Conservation (phyloP, 164 flowering plant genomes). For the Amborella trichopoda region DNA sequence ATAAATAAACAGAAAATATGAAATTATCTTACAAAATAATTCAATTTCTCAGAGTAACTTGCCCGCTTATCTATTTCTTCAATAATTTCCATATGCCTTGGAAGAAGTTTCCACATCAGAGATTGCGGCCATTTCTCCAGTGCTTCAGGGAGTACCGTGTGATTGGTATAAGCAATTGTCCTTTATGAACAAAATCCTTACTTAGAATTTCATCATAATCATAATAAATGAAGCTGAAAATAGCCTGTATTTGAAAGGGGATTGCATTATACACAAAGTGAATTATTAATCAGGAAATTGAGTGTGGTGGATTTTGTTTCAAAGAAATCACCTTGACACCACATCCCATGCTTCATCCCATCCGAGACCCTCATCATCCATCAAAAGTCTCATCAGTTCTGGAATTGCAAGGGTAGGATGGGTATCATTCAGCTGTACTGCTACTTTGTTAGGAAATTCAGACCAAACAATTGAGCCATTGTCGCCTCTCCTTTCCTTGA, state of each 20-base stretch:
- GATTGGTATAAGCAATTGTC: conserved; percentile 96
- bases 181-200: conserved; percentile 33
- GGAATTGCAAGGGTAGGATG: conserved; percentile 99
- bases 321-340: conserved; percentile 61
- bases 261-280: too few relatives aligned
- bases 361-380: conserved; percentile 95
- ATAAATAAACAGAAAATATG: too few relatives aligned
- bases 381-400: conserved; percentile 83
- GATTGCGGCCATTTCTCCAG: conserved; percentile 96
- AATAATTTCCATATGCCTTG: conserved; percentile 95
- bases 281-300: too few relatives aligned
- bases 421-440: conserved; percentile 93
- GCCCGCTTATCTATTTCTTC: conserved; percentile 92
- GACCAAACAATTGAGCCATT: conserved; percentile 54
- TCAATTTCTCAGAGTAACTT: background rate
- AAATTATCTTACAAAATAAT: background rate
- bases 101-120: conserved; percentile 95
- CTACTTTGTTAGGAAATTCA: conserved; percentile 84
- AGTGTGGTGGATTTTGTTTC: too few relatives aligned
- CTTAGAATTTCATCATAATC: background rate
- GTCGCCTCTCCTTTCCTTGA: conserved; percentile 68
- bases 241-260: too few relatives aligned
- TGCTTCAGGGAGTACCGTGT: conserved; percentile 98
- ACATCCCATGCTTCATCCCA: conserved; percentile 99
- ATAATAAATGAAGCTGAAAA: too few relatives aligned